Evolutionary conservation across 1,139 yeast species (phyloP), one percentile per base, ranked within the genome.

Genomic region (Kurtzmaniella quercitrusa): DNA sequence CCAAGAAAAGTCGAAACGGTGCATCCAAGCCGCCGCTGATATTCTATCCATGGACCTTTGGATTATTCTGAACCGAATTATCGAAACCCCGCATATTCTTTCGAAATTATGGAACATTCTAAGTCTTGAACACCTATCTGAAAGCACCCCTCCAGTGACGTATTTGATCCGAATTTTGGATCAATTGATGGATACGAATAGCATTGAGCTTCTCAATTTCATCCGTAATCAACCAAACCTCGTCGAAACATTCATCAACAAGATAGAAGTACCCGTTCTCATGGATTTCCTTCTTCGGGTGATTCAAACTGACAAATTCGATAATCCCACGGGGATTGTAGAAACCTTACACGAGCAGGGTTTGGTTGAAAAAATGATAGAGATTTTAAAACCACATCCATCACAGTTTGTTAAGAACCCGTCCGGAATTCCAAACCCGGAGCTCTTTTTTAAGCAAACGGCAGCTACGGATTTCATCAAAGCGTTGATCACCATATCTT

Each of bases 391-490:
- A 44, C 79, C 82, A 0, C 68, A 71, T 38, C 62, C 66, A 6
- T 56, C 67, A 1, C 73, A 66, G 44, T 69, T 68, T 51, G 53
- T 44, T 11, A 46, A 45, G 2, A 50, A 48, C 12, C 39, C 48
- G 4, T 44, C 47, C 4, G 51, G 51, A 19, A 63, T 69, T 31
- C 67, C 75, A 1, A 62, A 67, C 43, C 64, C 62, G 38, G 56
- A 55, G 41, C 51, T 62, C 36, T 73, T 85, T 33, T 80, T 93
- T 46, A 81, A 81, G 42, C 98, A 93, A 62, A 84, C 95, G 2
- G 95, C 98, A 0, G 95, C 96, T 1, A 95, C 97, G 10, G 99
- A 93, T 59, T 93, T 93, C 57, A 67, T 93, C 44, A 94, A 93
- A 60, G 98, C 98, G 0, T 79, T 94, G 57, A 87, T 93, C 25